These are phyloP conservation scores for Allodekkera sacchari DNA, from an alignment of 805 yeast species.

Conservation along the genomic window DNA sequence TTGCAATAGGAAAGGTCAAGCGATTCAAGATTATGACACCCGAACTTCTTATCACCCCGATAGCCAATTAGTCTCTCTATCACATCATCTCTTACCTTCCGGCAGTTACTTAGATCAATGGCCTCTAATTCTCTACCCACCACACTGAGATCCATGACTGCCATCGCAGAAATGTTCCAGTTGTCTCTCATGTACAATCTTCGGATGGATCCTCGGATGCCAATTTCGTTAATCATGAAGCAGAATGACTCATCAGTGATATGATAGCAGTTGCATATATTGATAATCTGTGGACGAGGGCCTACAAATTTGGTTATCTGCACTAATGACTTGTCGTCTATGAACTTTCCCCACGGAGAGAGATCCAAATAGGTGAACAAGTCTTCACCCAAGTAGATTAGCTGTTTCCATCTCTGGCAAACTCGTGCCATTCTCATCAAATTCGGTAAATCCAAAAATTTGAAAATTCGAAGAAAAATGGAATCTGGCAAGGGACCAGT, in stretches of 20 bases:
- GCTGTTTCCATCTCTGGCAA: conserved; percentile 61
- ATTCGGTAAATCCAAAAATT: conserved; percentile 44
- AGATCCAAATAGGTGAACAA: conserved; percentile 47
- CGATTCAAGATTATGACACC: conserved; percentile 50
- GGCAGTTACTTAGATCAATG: conserved; percentile 62
- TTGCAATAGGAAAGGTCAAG: conserved; percentile 68
- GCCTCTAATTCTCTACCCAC: conserved; percentile 53
- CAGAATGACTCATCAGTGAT: conserved; percentile 70
- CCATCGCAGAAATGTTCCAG: conserved; percentile 77
- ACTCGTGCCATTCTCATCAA: conserved; percentile 52
- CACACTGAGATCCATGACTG: conserved; percentile 68
- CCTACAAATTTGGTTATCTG: conserved; percentile 65
- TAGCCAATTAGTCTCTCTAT: conserved; percentile 62
- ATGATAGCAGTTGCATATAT: conserved; percentile 69
- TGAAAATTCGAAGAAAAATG: conserved; percentile 45
- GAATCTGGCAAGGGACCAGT: conserved; percentile 57
- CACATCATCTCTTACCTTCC: conserved; percentile 66
- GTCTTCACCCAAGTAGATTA: conserved; percentile 47
- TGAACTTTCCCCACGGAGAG: conserved; percentile 50
- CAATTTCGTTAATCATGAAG: conserved; percentile 61
- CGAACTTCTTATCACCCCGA: conserved; percentile 26
- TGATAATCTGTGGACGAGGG: conserved; percentile 50
- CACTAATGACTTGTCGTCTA: conserved; percentile 49
- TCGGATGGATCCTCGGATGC: conserved; percentile 52
- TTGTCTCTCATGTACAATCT: conserved; percentile 54